Conservation (phyloP, 306 rosid genomes). For the Abrus pulchellus region DNA sequence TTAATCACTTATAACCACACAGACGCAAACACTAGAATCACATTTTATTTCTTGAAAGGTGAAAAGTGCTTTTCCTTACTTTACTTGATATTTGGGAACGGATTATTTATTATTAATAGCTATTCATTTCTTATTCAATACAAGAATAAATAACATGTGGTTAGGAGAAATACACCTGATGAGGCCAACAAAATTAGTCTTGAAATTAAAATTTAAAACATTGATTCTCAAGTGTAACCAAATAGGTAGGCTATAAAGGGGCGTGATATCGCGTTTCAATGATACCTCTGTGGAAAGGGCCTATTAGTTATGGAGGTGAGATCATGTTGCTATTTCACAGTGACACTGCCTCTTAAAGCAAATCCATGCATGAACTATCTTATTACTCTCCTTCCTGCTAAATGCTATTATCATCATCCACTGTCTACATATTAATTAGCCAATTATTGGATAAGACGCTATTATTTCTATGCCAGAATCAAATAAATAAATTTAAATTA, state of each 20-base stretch:
- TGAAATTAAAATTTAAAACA: no score
- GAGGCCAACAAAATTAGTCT: not conserved
- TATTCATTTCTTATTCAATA: not conserved
- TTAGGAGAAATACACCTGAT: slow-evolving; percentile 4
- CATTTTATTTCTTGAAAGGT: slow-evolving; percentile 45
- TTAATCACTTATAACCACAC: slow-evolving; percentile 28
- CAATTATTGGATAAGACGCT: slow-evolving; percentile 24
- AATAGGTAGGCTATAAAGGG: slow-evolving; percentile 19
- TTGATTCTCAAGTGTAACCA: slow-evolving; percentile 22
- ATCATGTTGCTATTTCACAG: slow-evolving; percentile 55
- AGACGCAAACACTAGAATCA: slow-evolving; percentile 25
- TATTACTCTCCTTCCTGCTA: not conserved
- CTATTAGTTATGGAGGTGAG: slow-evolving; percentile 56
- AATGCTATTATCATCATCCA: slow-evolving; percentile 14
- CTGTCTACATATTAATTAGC: not conserved
- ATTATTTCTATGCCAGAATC: no score
- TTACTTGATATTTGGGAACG: not conserved
- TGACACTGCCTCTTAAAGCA: slow-evolving; percentile 48
- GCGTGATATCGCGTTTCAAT: slow-evolving; percentile 16
- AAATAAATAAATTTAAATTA: no score
- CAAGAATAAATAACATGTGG: not conserved
- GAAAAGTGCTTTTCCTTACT: slow-evolving; percentile 45
- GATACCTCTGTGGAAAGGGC: slow-evolving; percentile 40
- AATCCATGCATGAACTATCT: slow-evolving; percentile 48
- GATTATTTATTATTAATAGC: not conserved